A percentile compares a stretch with the other conserved stretches of the same genome.
phyloP scores from a whole-genome alignment of 345 rosid genomes.

The Gossypium anomalum region DNA sequence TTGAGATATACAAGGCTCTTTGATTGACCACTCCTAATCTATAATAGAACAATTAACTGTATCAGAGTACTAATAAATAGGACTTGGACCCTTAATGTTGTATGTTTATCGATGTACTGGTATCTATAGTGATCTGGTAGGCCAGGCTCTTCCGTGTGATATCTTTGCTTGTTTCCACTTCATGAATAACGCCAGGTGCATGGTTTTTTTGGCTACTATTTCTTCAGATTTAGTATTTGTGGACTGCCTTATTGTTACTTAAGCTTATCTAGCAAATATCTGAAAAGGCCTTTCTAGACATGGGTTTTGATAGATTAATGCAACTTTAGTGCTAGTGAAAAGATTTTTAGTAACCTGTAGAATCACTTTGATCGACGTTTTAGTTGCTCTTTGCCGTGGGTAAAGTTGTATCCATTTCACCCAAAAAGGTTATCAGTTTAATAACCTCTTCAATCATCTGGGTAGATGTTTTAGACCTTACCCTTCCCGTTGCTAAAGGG shows the following conservation, averaged over 20 bases:
- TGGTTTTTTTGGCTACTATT: conserved; percentile 15
- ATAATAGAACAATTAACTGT: conserved; percentile 6
- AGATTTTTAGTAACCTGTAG: background rate
- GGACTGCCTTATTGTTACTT: conserved; percentile 22
- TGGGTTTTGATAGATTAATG: background rate
- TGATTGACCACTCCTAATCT: conserved; percentile 6
- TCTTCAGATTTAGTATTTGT: conserved; percentile 10
- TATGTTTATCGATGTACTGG: background rate
- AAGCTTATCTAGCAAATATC: background rate
- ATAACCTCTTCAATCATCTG: no score
- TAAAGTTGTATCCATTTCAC: background rate
- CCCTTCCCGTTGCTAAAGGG: no score
- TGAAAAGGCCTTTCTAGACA: conserved; percentile 2
- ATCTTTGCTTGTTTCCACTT: conserved; percentile 23
- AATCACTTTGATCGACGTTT: conserved; percentile 11
- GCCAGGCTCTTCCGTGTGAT: conserved; percentile 12
- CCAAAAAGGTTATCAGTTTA: no score
- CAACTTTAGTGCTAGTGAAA: conserved; percentile 8
- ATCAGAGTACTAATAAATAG: conserved; percentile 5
- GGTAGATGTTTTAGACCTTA: no score
- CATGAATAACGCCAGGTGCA: conserved; percentile 4
- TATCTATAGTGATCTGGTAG: conserved; percentile 16
- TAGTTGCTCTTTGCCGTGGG: background rate
- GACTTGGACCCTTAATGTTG: background rate
- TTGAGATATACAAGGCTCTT: conserved; percentile 1